Evolutionary conservation across 768 basidiomycete genomes (phyloP).

Genomic region (Pleurotus sapidus): DNA sequence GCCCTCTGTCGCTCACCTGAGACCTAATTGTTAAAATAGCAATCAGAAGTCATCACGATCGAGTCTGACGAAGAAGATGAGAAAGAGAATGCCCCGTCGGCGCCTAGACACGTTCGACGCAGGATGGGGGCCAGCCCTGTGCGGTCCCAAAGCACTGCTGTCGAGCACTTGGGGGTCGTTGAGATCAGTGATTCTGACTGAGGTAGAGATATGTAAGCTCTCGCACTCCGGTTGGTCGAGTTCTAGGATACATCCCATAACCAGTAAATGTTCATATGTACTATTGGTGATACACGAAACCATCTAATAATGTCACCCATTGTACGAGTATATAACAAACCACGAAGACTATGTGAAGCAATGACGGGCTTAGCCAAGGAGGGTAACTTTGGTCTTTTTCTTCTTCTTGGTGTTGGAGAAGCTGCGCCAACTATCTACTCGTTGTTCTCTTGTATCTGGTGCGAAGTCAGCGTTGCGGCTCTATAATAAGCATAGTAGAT

Average conservation of each 20-base stretch:
- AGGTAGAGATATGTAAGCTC: background rate
- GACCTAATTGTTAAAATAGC: background rate
- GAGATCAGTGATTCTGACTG: conserved; percentile 55
- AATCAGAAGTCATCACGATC: conserved; percentile 35
- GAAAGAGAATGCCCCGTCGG: conserved; percentile 60
- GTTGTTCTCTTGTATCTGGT: conserved; percentile 70
- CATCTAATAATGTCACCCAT: conserved; percentile 9
- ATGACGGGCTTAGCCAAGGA: conserved; percentile 55
- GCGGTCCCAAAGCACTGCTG: conserved; percentile 17
- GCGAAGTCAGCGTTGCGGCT: too few relatives aligned
- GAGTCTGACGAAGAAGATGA: conserved; percentile 50
- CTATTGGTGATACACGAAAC: too few relatives aligned
- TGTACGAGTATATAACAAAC: conserved; percentile 12
- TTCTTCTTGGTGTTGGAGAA: conserved; percentile 78
- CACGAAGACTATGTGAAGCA: conserved; percentile 15
- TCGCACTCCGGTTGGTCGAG: too few relatives aligned
- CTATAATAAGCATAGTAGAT: background rate
- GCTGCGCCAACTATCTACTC: conserved; percentile 81
- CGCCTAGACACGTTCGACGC: conserved; percentile 47
- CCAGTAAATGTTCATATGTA: too few relatives aligned
- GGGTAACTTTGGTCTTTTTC: conserved; percentile 66
- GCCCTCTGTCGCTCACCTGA: background rate
- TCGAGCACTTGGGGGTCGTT: conserved; percentile 44
- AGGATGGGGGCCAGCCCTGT: conserved; percentile 23
- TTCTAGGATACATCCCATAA: too few relatives aligned